phyloP scores from a whole-genome alignment of 2,329 filamentous ascomycete genomes.

The Aspergillus neotritici region DNA sequence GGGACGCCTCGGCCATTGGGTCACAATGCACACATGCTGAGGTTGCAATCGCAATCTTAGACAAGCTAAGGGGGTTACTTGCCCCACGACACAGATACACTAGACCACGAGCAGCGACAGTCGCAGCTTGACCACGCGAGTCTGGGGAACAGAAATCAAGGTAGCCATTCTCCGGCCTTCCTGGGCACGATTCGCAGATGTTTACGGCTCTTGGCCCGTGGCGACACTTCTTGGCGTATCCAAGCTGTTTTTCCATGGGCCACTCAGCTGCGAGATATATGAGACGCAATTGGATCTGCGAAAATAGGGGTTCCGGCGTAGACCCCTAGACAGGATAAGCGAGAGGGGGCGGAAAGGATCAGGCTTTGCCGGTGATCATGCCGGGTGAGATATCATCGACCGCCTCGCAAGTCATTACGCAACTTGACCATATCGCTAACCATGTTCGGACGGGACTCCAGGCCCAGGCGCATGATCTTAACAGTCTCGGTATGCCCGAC shows the following conservation, averaged over 20 bases:
- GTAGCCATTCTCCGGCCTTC: not conserved
- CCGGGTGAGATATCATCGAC: not conserved
- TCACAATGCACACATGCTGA: too few relatives aligned
- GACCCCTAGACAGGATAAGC: not conserved
- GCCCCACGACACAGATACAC: too few relatives aligned
- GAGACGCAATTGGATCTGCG: too few relatives aligned
- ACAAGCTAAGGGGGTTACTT: too few relatives aligned
- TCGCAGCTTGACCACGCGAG: constrained; percentile 3
- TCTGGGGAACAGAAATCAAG: not conserved
- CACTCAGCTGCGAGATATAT: not conserved
- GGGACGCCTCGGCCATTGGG: too few relatives aligned
- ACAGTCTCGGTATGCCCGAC: too few relatives aligned
- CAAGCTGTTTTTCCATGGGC: constrained; percentile 2
- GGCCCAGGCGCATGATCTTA: too few relatives aligned
- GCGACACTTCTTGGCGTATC: constrained; percentile 4
- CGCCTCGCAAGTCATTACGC: not conserved
- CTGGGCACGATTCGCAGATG: constrained; percentile 1
- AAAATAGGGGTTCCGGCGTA: too few relatives aligned
- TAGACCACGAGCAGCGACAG: not conserved
- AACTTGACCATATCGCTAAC: too few relatives aligned
- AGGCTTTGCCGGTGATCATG: not conserved
- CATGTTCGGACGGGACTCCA: too few relatives aligned
- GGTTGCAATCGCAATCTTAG: too few relatives aligned
- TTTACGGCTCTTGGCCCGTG: constrained; percentile 3
- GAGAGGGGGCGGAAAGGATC: not conserved